Percentiles rank a stretch among this genome's conserved stretches.
Evolutionary conservation across 371 early-diverging fungal genomes (phyloP).

Genomic region (Lichtheimia ornata): DNA sequence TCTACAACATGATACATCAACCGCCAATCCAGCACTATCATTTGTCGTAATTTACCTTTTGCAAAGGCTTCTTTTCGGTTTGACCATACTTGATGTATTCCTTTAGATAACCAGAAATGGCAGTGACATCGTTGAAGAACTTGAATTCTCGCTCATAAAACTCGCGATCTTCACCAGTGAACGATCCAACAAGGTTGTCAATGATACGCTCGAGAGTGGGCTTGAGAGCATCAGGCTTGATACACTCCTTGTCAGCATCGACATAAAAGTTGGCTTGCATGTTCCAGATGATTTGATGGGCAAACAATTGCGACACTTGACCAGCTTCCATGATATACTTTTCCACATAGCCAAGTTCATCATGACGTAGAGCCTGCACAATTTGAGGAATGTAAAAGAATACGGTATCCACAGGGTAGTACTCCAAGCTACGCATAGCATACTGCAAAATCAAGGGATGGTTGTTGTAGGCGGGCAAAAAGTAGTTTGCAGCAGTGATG

Average conservation of each 20-base stretch:
- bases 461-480: constrained; percentile 65
- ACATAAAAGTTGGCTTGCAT: constrained; percentile 97
- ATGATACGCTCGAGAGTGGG: constrained; percentile 88
- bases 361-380: constrained; percentile 96
- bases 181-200: constrained; percentile 68
- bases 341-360: constrained; percentile 87
- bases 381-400: constrained; percentile 99
- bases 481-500: constrained; percentile 83
- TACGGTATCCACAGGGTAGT: constrained; percentile 88
- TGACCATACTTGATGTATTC: constrained; percentile 93
- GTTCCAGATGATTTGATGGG: constrained; percentile 99
- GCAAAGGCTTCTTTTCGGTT: constrained; percentile 88
- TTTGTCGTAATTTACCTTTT: constrained; percentile 38
- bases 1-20: constrained; percentile 15
- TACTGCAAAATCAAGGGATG: constrained; percentile 93
- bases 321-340: constrained; percentile 92
- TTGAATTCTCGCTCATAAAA: constrained; percentile 95
- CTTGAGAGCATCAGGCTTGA: constrained; percentile 80
- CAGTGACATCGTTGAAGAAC: constrained; percentile 95
- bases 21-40: too few species aligned
- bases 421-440: constrained; percentile 87
- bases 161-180: constrained; percentile 83
- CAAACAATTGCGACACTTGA: constrained; percentile 90
- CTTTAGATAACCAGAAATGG: constrained; percentile 96
- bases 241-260: constrained; percentile 78